These are phyloP conservation scores for Aspergillus steynii DNA, from an alignment of 495 filamentous ascomycete species.

Conservation along the genomic window DNA sequence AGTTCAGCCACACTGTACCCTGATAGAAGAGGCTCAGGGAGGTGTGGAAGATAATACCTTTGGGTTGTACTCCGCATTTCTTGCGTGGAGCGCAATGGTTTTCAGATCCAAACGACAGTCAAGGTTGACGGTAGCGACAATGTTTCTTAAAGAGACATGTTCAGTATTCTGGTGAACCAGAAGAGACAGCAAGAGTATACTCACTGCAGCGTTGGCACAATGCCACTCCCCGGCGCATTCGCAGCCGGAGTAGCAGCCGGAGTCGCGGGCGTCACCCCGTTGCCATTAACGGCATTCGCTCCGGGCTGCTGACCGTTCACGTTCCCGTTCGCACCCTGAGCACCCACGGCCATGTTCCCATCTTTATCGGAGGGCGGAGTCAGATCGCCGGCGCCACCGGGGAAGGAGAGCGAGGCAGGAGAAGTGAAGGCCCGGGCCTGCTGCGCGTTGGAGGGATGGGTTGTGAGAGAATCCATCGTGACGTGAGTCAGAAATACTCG, in stretches of 20 bases:
- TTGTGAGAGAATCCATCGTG: conserved; percentile 85
- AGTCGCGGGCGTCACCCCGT: conserved; percentile 91
- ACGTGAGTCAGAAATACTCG: conserved; percentile 27
- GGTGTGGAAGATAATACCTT: conserved; percentile 67
- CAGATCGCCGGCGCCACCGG: conserved; percentile 76
- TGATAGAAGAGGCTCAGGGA: conserved; percentile 42
- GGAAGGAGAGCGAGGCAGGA: conserved; percentile 86
- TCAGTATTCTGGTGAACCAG: conserved; percentile 50
- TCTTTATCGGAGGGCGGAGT: conserved; percentile 75
- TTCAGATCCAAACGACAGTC: conserved; percentile 97
- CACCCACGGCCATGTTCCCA: conserved; percentile 45
- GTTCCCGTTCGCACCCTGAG: conserved; percentile 45
- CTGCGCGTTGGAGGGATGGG: conserved; percentile 80
- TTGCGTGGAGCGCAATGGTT: conserved; percentile 97
- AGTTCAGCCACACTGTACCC: conserved; percentile 51
- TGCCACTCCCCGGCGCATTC: conserved; percentile 76
- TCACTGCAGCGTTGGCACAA: conserved; percentile 98
- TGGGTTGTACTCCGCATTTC: conserved; percentile 98
- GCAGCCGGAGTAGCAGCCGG: conserved; percentile 91
- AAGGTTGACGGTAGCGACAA: conserved; percentile 98
- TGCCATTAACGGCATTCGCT: conserved; percentile 64
- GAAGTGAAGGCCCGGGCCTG: conserved; percentile 93
- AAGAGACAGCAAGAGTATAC: conserved; percentile 59
- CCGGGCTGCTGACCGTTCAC: conserved; percentile 62
- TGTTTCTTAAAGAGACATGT: conserved; percentile 78